Evolutionary conservation across 2,329 filamentous ascomycete genomes (phyloP).

Genomic region (Scedosporium boydii): DNA sequence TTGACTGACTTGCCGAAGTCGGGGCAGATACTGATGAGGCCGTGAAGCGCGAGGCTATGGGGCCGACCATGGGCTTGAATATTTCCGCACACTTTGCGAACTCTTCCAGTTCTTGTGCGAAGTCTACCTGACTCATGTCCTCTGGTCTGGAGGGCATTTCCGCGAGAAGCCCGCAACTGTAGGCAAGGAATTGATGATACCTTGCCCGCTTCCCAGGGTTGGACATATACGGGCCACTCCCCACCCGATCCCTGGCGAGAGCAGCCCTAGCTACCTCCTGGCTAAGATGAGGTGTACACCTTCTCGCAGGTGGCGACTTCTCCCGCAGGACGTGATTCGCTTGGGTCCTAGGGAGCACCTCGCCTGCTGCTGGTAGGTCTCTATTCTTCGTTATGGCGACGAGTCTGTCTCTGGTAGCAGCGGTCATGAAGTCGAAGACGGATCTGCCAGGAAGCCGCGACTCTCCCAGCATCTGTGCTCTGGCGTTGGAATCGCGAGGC

Average conservation of each 20-base stretch:
- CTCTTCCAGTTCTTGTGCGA: slow-evolving; percentile 68
- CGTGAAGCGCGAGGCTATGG: slow-evolving; percentile 92
- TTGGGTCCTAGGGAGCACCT: slow-evolving; percentile 20
- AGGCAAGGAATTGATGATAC: slow-evolving; percentile 73
- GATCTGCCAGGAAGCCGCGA: slow-evolving; percentile 78
- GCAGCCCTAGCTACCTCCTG: slow-evolving; percentile 59
- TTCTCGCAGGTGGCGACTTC: slow-evolving; percentile 50
- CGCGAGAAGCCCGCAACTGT: slow-evolving; percentile 18
- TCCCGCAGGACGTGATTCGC: slow-evolving; percentile 62
- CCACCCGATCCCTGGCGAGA: slow-evolving; percentile 52
- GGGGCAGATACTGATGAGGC: slow-evolving; percentile 45
- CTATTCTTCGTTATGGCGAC: slow-evolving; percentile 64
- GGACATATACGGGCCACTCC: slow-evolving; percentile 74
- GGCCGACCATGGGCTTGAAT: slow-evolving; percentile 83
- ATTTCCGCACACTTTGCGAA: slow-evolving; percentile 59
- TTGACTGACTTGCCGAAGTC: slow-evolving; percentile 12
- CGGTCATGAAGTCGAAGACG: slow-evolving; percentile 84
- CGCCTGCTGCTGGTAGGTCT: background rate
- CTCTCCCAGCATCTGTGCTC: slow-evolving; percentile 50
- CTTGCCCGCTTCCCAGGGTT: slow-evolving; percentile 69
- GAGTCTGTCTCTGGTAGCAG: slow-evolving; percentile 67
- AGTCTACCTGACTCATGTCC: slow-evolving; percentile 48
- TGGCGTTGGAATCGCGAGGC: background rate
- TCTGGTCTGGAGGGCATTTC: slow-evolving; percentile 33
- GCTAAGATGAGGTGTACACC: slow-evolving; percentile 55